A percentile compares a stretch with the other conserved stretches of the same genome.
Evolutionary conservation across 2,329 filamentous ascomycete species (phyloP).

Genomic region (Exophiala calicioides): DNA sequence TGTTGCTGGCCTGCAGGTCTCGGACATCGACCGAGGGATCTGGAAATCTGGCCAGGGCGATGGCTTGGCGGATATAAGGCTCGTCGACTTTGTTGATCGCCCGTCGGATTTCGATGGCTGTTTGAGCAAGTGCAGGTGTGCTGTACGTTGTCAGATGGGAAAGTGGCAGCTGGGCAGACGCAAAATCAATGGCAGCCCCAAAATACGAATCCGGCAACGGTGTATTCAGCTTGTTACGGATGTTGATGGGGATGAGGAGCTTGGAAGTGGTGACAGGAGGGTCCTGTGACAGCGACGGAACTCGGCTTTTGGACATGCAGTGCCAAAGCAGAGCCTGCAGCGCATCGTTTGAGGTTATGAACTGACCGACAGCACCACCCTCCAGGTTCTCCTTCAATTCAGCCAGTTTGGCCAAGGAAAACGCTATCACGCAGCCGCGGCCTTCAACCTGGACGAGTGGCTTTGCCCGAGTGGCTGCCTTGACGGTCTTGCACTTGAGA

Average conservation of each 20-base stretch:
- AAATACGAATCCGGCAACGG: slow-evolving; percentile 40
- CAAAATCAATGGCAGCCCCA: slow-evolving; percentile 44
- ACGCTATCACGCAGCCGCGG: slow-evolving; percentile 27
- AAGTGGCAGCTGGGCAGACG: slow-evolving; percentile 32
- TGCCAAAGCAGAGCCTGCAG: slow-evolving; percentile 42
- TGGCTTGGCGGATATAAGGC: slow-evolving; percentile 33
- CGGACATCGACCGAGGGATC: slow-evolving; percentile 26
- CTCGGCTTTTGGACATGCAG: slow-evolving; percentile 34
- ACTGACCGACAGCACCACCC: slow-evolving; percentile 5
- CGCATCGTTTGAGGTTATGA: slow-evolving; percentile 24
- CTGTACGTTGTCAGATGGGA: slow-evolving; percentile 31
- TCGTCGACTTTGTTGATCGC: slow-evolving; percentile 36
- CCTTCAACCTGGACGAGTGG: slow-evolving; percentile 17
- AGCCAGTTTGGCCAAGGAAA: slow-evolving; percentile 18
- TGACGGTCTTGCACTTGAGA: slow-evolving; percentile 19
- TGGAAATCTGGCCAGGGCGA: slow-evolving; percentile 25
- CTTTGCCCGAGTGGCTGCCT: background rate
- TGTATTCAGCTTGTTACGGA: slow-evolving; percentile 39
- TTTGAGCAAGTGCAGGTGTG: slow-evolving; percentile 34
- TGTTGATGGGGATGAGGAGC: slow-evolving; percentile 44
- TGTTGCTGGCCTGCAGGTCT: slow-evolving; percentile 31
- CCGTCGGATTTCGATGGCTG: slow-evolving; percentile 40
- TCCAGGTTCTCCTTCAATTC: slow-evolving; percentile 14
- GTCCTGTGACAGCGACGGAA: slow-evolving; percentile 36
- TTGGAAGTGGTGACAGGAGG: slow-evolving; percentile 34